A percentile compares a stretch with the other conserved stretches of the same genome.
Evolutionary conservation across 2,329 filamentous ascomycete genomes (phyloP).

Genomic region (Hypomyces perniciosus): DNA sequence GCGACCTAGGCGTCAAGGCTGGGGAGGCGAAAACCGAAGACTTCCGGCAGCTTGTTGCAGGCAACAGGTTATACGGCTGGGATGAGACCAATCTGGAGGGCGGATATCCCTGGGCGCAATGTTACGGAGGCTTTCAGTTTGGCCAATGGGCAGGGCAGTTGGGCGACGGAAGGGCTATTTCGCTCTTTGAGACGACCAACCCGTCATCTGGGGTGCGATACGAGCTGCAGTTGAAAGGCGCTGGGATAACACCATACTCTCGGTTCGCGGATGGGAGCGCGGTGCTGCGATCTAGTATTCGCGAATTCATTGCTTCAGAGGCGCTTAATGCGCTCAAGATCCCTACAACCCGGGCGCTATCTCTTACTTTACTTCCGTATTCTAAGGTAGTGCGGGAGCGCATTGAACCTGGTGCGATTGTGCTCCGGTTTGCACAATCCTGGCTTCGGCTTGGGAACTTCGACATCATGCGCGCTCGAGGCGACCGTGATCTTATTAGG

Average conservation of each 20-base stretch:
- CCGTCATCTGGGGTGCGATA: constrained; percentile 65
- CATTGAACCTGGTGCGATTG: constrained; percentile 85
- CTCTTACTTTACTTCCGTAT: constrained; percentile 70
- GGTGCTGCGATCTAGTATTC: constrained; percentile 83
- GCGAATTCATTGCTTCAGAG: constrained; percentile 91
- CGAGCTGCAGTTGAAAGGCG: constrained; percentile 91
- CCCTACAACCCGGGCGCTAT: constrained; percentile 79
- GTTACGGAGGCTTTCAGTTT: constrained; percentile 79
- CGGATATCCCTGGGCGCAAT: constrained; percentile 96
- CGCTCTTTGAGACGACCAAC: constrained; percentile 84
- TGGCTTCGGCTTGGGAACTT: constrained; percentile 97
- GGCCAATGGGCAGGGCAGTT: constrained; percentile 95
- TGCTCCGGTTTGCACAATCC: constrained; percentile 80
- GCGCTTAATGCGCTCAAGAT: constrained; percentile 79
- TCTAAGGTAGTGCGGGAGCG: constrained; percentile 70
- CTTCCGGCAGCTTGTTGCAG: constrained; percentile 72
- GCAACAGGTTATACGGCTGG: constrained; percentile 78
- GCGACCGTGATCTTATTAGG: constrained; percentile 68
- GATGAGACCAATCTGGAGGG: constrained; percentile 59
- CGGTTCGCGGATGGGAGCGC: constrained; percentile 95
- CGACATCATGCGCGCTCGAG: constrained; percentile 77
- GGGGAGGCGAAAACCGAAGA: constrained; percentile 65
- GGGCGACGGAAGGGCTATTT: constrained; percentile 90
- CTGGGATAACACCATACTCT: constrained; percentile 88
- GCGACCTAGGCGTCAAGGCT: constrained; percentile 68